Evolutionary conservation across 2,329 filamentous ascomycete genomes (phyloP).

Genomic region (Fusarium oligoseptatum): DNA sequence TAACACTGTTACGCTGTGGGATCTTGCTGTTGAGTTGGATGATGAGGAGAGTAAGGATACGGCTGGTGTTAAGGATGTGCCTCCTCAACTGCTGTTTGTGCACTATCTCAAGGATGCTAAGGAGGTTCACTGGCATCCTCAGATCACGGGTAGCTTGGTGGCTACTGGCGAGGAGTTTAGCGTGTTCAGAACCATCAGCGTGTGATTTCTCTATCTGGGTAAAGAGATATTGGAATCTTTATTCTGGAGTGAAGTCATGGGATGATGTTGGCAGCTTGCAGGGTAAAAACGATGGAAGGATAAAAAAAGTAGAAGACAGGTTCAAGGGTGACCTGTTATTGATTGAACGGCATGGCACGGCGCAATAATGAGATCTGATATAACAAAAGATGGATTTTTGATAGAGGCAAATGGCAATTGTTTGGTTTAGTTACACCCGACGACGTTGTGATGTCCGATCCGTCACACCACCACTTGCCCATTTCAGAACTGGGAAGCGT

Average conservation of each 20-base stretch:
- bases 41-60: constrained; percentile 96
- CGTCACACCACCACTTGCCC: background rate
- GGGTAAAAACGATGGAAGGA: constrained; percentile 6
- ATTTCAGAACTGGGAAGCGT: background rate
- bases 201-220: constrained; percentile 59
- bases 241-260: background rate
- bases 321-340: constrained; percentile 33
- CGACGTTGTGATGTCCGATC: background rate
- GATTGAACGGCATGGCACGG: constrained; percentile 43
- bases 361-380: constrained; percentile 38
- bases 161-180: constrained; percentile 93
- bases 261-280: background rate
- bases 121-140: constrained; percentile 97
- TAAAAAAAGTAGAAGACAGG: constrained; percentile 31
- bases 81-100: constrained; percentile 94
- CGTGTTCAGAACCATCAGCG: constrained; percentile 86
- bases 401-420: constrained; percentile 36
- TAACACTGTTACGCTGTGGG: constrained; percentile 95
- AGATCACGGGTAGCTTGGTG: constrained; percentile 91
- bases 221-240: background rate
- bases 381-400: constrained; percentile 19
- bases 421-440: constrained; percentile 6
- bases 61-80: constrained; percentile 88
- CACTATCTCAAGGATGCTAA: constrained; percentile 96
- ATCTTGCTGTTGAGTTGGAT: constrained; percentile 94